Conservation (phyloP, 352 stramenopile species). For the Thraustochytrium striatum region DNA sequence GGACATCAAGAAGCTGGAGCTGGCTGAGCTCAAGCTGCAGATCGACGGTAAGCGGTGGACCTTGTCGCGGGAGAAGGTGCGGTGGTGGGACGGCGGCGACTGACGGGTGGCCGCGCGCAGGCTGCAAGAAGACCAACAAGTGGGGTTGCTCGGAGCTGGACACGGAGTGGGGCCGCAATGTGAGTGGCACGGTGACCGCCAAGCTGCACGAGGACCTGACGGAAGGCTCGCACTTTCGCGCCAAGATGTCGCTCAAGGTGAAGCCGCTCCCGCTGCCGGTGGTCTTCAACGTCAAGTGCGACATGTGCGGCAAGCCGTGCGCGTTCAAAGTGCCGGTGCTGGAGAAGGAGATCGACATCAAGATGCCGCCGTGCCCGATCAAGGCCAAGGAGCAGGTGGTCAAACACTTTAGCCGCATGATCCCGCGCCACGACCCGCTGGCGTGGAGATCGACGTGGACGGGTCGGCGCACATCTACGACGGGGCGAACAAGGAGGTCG, state of each 20-base stretch:
- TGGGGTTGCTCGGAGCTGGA: constrained; percentile 17
- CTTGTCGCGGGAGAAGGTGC: no score
- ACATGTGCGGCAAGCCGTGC: constrained; percentile 11
- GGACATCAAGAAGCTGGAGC: constrained; percentile 1
- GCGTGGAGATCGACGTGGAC: constrained; percentile 32
- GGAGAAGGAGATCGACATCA: constrained; percentile 40
- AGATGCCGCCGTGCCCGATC: constrained; percentile 38
- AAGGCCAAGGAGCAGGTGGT: not conserved
- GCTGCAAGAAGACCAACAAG: constrained; percentile 31
- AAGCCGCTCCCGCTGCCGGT: constrained; percentile 67
- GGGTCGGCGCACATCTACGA: constrained; percentile 41
- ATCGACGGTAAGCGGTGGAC: constrained; percentile 15
- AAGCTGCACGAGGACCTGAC: constrained; percentile 59
- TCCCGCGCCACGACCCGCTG: constrained; percentile 19
- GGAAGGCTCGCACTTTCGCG: constrained; percentile 75
- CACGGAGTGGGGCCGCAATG: constrained; percentile 42
- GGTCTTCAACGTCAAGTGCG: constrained; percentile 63
- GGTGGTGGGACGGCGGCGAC: not conserved
- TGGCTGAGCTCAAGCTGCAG: not conserved
- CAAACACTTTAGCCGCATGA: constrained; percentile 35
- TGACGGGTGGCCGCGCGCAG: not conserved
- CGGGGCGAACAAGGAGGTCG: constrained; percentile 4
- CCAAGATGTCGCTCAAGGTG: constrained; percentile 77
- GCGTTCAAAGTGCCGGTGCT: constrained; percentile 38
- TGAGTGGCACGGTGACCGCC: constrained; percentile 18